A percentile compares a stretch with the other conserved stretches of the same genome.
Conservation (phyloP, 805 yeast genomes). For the Millerago galiae region DNA sequence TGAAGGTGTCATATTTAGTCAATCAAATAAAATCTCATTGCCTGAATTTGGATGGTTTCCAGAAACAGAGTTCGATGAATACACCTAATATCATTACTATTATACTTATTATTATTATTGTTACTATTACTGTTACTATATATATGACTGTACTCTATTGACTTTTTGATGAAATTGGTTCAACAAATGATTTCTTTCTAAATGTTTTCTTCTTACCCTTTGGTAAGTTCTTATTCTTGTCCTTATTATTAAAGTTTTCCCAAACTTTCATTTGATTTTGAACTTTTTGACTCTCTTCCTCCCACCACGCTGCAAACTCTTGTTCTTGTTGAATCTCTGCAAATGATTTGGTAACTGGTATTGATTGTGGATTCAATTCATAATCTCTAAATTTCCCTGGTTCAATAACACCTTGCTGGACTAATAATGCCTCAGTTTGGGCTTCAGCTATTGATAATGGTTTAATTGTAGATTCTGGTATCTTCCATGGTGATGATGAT, state of each 20-base stretch:
- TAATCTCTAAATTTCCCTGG: slow-evolving; percentile 5
- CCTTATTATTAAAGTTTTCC: neutral
- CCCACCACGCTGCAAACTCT: slow-evolving; percentile 87
- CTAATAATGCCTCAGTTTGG: slow-evolving; percentile 14
- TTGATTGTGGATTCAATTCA: slow-evolving; percentile 5
- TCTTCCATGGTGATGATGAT: slow-evolving; percentile 16
- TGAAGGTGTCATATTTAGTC: slow-evolving; percentile 42
- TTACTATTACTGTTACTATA: neutral
- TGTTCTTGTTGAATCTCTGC: slow-evolving; percentile 76
- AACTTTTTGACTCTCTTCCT: slow-evolving; percentile 61
- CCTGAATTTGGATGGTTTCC: slow-evolving; percentile 68
- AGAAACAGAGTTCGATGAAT: slow-evolving; percentile 24
- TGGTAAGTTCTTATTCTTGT: neutral
- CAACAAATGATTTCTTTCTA: slow-evolving; percentile 9
- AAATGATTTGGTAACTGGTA: slow-evolving; percentile 33
- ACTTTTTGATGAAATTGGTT: neutral
- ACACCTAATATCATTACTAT: slow-evolving; percentile 10
- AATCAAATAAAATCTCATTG: slow-evolving; percentile 30
- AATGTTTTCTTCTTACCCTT: neutral
- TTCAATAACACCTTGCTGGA: slow-evolving; percentile 28
- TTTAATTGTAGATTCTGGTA: slow-evolving; percentile 7
- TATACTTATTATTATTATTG: too few relatives aligned
- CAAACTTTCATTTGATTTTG: slow-evolving; percentile 35
- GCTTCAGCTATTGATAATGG: slow-evolving; percentile 16
- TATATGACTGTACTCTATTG: too few relatives aligned